phyloP scores from a whole-genome alignment of 2,329 filamentous ascomycete genomes.

The Ilyonectria destructans region DNA sequence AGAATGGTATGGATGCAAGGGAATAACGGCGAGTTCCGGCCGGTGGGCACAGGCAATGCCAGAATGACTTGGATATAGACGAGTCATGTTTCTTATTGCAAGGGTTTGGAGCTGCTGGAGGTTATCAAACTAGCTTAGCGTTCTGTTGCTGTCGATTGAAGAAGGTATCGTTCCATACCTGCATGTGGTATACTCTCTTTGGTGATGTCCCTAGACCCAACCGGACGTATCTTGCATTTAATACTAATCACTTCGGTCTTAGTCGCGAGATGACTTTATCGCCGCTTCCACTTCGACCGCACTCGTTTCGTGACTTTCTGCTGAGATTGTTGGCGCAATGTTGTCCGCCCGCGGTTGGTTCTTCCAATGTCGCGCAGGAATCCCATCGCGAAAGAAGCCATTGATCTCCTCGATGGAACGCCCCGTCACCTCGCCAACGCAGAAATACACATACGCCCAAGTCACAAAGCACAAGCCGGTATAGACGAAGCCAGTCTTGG shows the following conservation, averaged over 20 bases:
- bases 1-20: background rate
- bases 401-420: conserved; percentile 52
- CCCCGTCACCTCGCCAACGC: conserved; percentile 52
- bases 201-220: background rate
- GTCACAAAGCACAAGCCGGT: conserved; percentile 54
- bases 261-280: conserved; percentile 17
- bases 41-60: background rate
- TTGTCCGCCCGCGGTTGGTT: conserved; percentile 40
- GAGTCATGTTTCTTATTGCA: too few species aligned
- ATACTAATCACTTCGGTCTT: background rate
- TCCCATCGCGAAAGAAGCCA: conserved; percentile 47
- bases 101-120: background rate
- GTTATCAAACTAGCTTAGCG: background rate
- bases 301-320: conserved; percentile 3
- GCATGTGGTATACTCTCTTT: background rate
- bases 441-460: conserved; percentile 56
- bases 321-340: conserved; percentile 9
- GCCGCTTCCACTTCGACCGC: conserved; percentile 20
- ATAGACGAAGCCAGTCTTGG: conserved; percentile 59
- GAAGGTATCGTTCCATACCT: background rate
- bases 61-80: background rate
- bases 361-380: conserved; percentile 49
- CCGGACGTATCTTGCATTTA: background rate
- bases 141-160: background rate
- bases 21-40: background rate